Evolutionary conservation across 2,329 filamentous ascomycete genomes (phyloP).

Genomic region (Penicillium sp.): DNA sequence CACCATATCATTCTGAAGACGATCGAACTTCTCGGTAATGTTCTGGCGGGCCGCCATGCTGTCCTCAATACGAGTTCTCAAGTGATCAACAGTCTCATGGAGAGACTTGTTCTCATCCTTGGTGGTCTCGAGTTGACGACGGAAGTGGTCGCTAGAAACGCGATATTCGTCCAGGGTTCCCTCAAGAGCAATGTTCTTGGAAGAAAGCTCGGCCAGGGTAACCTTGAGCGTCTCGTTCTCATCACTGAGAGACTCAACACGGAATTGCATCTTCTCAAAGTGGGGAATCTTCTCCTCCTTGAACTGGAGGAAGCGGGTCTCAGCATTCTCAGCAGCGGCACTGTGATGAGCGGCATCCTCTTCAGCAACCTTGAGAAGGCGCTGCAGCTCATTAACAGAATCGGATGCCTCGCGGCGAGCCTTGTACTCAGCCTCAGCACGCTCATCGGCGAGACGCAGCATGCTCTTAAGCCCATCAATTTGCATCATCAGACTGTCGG

Average conservation of each 20-base stretch:
- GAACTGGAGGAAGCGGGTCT: slow-evolving; percentile 65
- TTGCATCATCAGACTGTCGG: slow-evolving; percentile 57
- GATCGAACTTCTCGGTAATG: slow-evolving; percentile 82
- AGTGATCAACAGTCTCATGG: slow-evolving; percentile 71
- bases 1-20: slow-evolving; percentile 85
- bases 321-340: slow-evolving; percentile 65
- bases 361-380: slow-evolving; percentile 69
- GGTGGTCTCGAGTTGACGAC: slow-evolving; percentile 54
- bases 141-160: slow-evolving; percentile 62
- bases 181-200: slow-evolving; percentile 65
- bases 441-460: slow-evolving; percentile 65
- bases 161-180: slow-evolving; percentile 68
- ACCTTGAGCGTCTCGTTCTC: slow-evolving; percentile 63
- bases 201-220: slow-evolving; percentile 57
- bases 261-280: slow-evolving; percentile 67
- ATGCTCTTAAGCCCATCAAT: slow-evolving; percentile 72
- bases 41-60: slow-evolving; percentile 81
- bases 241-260: slow-evolving; percentile 69
- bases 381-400: slow-evolving; percentile 71
- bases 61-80: slow-evolving; percentile 81
- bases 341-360: slow-evolving; percentile 55
- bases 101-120: slow-evolving; percentile 72
- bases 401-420: slow-evolving; percentile 72
- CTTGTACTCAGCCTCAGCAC: slow-evolving; percentile 67
- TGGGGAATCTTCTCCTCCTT: slow-evolving; percentile 72